Evolutionary conservation across 2,329 filamentous ascomycete genomes (phyloP), one percentile per base, ranked within the genome.

Genomic region (Blumeria hordei): DNA sequence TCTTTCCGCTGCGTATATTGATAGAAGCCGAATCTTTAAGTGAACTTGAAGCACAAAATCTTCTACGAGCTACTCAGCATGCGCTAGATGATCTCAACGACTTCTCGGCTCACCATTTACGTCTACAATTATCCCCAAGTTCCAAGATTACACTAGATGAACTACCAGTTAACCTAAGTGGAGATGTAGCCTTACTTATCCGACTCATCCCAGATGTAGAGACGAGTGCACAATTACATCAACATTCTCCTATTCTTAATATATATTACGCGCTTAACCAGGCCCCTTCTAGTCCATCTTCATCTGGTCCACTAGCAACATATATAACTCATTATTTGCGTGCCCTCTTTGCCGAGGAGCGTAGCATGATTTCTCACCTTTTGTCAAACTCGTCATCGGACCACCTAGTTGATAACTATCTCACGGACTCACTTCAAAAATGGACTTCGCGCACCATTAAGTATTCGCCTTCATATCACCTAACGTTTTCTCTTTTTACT

Each of bases 401-500:
- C 4, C 68, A 71, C 39, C 5, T n/a, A 12, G 16, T 16, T n/a
- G 71, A 73, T 58, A 61, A 69, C 57, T 68, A 70, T 54, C 68
- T 72, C 3, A 70, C 74, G 28, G 77, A 78, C 43, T 71, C 74
- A 0, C 71, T 78, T 61, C 76, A 69, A 62, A 83, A 73, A 74
- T 83, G 88, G 58, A 85, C 85, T 37, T 92, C 85, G 2, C 76
- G 88, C 53, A 87, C 88, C 0, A 76, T 96, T 64, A 93, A 90
- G 65, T 94, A 95, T 66, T 83, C 92, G 3, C 81, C 88, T 12
- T 94, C 86, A 0, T 98, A 96, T 66, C 92, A 98, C 65, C 72
- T 98, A 33, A 94, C 88, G 0, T 94, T 98, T 64, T 98, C 92
- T 0, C 74, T 98, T 3, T 96, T 98, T 66, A 92, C 87, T 0